Conservation (phyloP, 805 yeast genomes). For the Saccharomycopsis fermentans region DNA sequence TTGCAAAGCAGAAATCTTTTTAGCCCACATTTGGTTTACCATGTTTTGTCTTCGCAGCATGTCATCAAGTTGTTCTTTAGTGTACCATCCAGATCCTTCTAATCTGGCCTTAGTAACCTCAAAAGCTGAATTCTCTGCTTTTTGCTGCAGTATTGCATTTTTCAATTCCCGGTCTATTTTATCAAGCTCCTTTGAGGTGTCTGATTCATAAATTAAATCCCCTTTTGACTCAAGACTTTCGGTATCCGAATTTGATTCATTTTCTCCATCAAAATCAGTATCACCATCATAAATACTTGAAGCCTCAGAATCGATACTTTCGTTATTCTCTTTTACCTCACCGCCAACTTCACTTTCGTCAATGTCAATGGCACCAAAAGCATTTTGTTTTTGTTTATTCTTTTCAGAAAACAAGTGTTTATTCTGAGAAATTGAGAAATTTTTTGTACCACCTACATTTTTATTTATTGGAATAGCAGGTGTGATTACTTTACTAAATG, state of each 20-base stretch:
- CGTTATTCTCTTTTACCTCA: neutral
- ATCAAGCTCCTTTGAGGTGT: neutral
- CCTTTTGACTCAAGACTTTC: neutral
- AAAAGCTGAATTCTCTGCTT: conserved; percentile 15
- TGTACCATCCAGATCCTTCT: conserved; percentile 18
- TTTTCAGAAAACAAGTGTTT: neutral
- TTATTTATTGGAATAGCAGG: neutral
- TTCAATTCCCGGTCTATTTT: neutral
- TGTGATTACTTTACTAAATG: neutral
- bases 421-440: neutral
- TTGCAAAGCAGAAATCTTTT: conserved; percentile 5
- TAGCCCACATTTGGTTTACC: conserved; percentile 7
- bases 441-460: neutral
- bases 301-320: neutral
- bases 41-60: conserved; percentile 8
- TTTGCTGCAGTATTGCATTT: neutral
- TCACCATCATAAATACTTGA: neutral
- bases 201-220: neutral
- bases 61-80: conserved; percentile 14
- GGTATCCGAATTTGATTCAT: neutral
- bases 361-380: neutral
- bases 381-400: neutral
- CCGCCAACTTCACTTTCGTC: neutral
- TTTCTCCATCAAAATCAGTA: neutral
- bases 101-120: conserved; percentile 10